Percentiles rank a stretch among this genome's conserved stretches.
Evolutionary conservation across 2,329 filamentous ascomycete species (phyloP).

Genomic region (Colletotrichum sublineola): DNA sequence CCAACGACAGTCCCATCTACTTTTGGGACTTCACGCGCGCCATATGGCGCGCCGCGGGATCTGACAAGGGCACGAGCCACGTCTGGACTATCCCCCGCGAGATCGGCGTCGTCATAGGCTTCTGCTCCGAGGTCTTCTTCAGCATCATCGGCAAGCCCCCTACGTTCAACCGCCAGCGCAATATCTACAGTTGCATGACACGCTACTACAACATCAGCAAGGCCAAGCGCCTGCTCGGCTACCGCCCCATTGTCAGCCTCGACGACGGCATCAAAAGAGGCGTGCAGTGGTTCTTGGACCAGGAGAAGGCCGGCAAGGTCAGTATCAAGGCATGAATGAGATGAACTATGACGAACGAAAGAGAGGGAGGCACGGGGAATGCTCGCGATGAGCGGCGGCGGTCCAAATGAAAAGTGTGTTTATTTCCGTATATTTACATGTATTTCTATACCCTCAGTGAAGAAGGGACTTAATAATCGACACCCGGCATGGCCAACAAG

Average conservation of each 20-base stretch:
- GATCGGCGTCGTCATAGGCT: slow-evolving; percentile 65
- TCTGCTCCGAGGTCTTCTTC: slow-evolving; percentile 66
- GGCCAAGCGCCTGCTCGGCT: slow-evolving; percentile 78
- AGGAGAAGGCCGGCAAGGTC: slow-evolving; percentile 56
- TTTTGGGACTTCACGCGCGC: slow-evolving; percentile 91
- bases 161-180: slow-evolving; percentile 70
- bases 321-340: slow-evolving; percentile 36
- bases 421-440: slow-evolving; percentile 7
- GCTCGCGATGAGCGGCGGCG: background rate
- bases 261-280: slow-evolving; percentile 72
- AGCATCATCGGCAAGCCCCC: slow-evolving; percentile 64
- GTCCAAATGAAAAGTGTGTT: slow-evolving; percentile 15
- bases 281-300: slow-evolving; percentile 67
- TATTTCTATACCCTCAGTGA: slow-evolving; percentile 18
- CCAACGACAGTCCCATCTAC: slow-evolving; percentile 88
- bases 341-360: background rate
- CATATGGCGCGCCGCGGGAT: slow-evolving; percentile 77
- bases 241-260: slow-evolving; percentile 75
- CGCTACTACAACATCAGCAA: slow-evolving; percentile 84
- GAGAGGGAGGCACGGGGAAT: background rate
- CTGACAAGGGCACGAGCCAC: slow-evolving; percentile 62
- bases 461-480: slow-evolving; percentile 26
- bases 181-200: slow-evolving; percentile 79
- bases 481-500: background rate
- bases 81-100: slow-evolving; percentile 68